Base-by-base conservation (phyloP, 768 basidiomycete species). In the Mycena galopus region DNA sequence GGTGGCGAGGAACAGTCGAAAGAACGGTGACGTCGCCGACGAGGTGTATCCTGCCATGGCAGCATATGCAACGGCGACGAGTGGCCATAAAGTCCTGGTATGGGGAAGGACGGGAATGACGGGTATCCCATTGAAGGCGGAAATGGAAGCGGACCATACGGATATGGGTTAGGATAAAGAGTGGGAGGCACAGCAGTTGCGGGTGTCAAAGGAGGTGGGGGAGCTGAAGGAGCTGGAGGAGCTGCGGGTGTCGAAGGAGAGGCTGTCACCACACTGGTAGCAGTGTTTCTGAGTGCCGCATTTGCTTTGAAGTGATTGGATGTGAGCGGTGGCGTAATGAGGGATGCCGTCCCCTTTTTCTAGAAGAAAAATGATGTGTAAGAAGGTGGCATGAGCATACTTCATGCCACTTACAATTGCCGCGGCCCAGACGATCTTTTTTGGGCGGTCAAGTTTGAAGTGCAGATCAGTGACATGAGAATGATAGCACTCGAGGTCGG, bases 401-500 rank as follows among this genome's bases (percentile, higher is more conserved):
- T 42, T 10, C 16, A 17, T 17, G 4, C 4, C 16, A 17, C 16
- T 57, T 33, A 57, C 56, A 2, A 57, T 57, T 29, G 56, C 56
- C 11, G 56, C 56, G 4, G 56, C 56, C 56, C 56, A 57, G 32
- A 57, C 56, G 32, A 57, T 57, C 32, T 57, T 57, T 57, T 57
- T 57, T 8, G 56, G 32, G 25, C 56, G 56, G 27, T 57, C 56
- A 19, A 57, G 56, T 9, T 9, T 21, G 56, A 57, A 57, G n/a
- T 57, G 56, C 10, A 57, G 17, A 57, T 33, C 30, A 32, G 27
- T 32, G 29, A 32, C 19, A 6, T 17, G 56, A 23, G 27, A 32
- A 21, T 57, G 56, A 32, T 32, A 57, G 56, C 56, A 57, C 30
- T 57, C 56, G 30, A 57, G 9, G 19, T 57, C 56, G 29, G 56